Base-by-base conservation (phyloP, 257 asterid genomes). In the Jasminum sambac region DNA sequence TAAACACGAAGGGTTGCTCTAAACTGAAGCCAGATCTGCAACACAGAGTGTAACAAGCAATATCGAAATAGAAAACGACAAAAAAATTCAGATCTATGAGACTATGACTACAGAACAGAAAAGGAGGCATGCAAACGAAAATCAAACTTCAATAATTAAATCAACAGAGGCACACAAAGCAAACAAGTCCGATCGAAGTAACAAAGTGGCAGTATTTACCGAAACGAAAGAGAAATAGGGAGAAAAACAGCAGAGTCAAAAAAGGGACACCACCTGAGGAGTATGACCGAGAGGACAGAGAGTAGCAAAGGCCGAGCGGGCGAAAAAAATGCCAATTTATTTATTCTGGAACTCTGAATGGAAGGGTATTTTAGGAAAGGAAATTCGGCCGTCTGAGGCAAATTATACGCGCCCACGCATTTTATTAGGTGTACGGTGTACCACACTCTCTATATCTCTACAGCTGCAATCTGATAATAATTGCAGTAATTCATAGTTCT, bases 1-100 rank as follows among this genome's bases (percentile, higher is more conserved):
- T 40, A 11, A 19, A 40, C 1, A 60, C 11, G 58, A 63, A 12
- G 37, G 36, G 73, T 19, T 61, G 52, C 74, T 67, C 17, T 17
- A 58, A 38, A 19, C 37, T 23, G 30, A 44, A 62, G 71, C 74
- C 16, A 76, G 82, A 82, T 82, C 82, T 71, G 61, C 80, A 64
- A 64, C 67, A 70, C 26, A 11, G 60, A 50, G 69, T 5, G 24
- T 14, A 66, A 25, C 67, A 64, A 38, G 72, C 19, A 76, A 59
- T 38, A 19, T 46, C 42, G 14, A 69, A 34, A 13, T n/a, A 44
- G 14, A 76, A 59, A 70, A 57, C 12, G 7, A 24, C 4, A 68
- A 17, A 48, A 67, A 55, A 67, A 21, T 46, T 1, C 30, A 76
- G 84, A 82, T 76, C 80, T 74, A 63, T 11, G 39, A 66, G 62